Base-by-base conservation (phyloP, 352 stramenopile genomes). In the Phytophthora megakarya region DNA sequence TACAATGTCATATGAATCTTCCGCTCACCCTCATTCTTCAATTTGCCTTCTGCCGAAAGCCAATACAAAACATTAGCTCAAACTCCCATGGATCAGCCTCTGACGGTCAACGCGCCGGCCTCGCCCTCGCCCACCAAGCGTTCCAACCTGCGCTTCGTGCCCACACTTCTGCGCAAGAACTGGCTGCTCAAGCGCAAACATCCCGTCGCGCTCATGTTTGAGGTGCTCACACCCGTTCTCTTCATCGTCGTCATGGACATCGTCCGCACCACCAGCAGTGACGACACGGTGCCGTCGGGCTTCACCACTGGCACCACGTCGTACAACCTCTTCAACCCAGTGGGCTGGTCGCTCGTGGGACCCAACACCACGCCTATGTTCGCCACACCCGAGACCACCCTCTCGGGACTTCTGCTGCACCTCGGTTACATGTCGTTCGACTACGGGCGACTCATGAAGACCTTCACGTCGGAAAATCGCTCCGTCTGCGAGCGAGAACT, bases 121-220 rank as follows among this genome's bases (percentile, higher is more conserved):
- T 23, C 42, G 15, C 1, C 45, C 37, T 15, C 48, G 23, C n/a
- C 26, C 5, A 26, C 33, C 28, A 61, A 61, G 35, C 54, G 56
- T 12, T 72, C 59, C 13, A 60, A 73, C 26, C 53, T 80, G 57
- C 76, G 72, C 43, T 88, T 86, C 40, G 65, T 88, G 26, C 75
- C 76, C 13, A 75, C 68, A 56, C 59, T 93, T 38, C 74, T 93
- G 51, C 75, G 82, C 47, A 93, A 93, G 73, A 93, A 93, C 69
- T 88, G 72, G 68, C 65, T 85, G 72, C 84, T 93, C 66, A 93
- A 93, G 77, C 75, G 72, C 47, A 84, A 86, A 33, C 70, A 87
- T 21, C 75, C 70, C 16, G 19, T 88, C 3, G 73, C 67, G 9
- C 55, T 83, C 12, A 22, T 84, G 26, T 75, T 88, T 26, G 85